phyloP scores from a whole-genome alignment of 345 rosid species.

The Eucalyptus globulus region DNA sequence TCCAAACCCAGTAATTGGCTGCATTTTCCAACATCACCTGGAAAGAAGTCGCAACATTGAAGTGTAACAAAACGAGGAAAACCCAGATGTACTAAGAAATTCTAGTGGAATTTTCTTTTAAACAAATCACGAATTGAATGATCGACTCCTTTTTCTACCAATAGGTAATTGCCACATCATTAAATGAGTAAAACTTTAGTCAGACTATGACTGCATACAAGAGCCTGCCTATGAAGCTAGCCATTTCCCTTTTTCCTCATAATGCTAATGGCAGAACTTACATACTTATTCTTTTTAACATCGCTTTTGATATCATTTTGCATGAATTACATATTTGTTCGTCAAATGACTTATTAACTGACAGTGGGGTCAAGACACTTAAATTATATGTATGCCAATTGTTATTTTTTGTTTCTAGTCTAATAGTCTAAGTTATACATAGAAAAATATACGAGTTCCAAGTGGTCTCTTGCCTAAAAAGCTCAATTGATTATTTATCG shows the following conservation, averaged over 20 bases:
- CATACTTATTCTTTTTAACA: background rate
- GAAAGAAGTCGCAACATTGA: background rate
- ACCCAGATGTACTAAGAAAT: background rate
- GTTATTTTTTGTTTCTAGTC: background rate
- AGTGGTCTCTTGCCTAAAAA: background rate
- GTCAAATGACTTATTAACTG: background rate
- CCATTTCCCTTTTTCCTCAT: background rate
- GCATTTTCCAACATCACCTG: background rate
- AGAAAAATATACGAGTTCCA: too few species aligned
- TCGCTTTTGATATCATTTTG: background rate
- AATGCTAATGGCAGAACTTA: background rate
- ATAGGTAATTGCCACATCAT: background rate
- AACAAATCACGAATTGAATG: background rate
- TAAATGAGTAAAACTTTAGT: background rate
- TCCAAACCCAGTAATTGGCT: constrained; percentile 70
- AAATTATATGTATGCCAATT: background rate
- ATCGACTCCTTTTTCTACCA: background rate
- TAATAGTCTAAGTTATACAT: background rate
- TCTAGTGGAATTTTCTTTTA: background rate
- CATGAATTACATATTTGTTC: background rate
- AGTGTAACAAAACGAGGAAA: background rate
- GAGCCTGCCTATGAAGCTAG: background rate
- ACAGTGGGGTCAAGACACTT: background rate
- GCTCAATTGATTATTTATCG: too few species aligned
- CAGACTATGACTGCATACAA: background rate